Percentiles rank a stretch among this genome's conserved stretches.
Evolutionary conservation across 2,329 filamentous ascomycete species (phyloP).

Genomic region (Thermoascus crustaceus): DNA sequence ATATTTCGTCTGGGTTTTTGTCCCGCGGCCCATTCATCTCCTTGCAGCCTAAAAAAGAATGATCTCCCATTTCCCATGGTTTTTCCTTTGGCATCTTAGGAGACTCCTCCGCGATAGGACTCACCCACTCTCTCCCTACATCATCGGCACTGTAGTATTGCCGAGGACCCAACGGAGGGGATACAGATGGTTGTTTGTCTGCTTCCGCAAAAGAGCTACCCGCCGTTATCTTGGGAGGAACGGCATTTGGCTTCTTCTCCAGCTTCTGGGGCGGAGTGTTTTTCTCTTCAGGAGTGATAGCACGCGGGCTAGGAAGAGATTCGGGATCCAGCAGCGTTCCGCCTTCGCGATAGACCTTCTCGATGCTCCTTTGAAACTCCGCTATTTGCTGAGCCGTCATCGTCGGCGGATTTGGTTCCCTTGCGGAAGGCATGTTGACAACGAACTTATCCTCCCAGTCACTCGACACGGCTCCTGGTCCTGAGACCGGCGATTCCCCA

Average conservation of each 20-base stretch:
- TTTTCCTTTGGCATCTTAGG: slow-evolving; percentile 17
- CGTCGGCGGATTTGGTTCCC: slow-evolving; percentile 32
- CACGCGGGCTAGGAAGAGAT: slow-evolving; percentile 24
- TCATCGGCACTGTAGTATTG: slow-evolving; percentile 33
- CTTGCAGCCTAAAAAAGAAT: slow-evolving; percentile 35
- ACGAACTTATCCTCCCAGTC: slow-evolving; percentile 36
- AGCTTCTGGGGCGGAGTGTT: slow-evolving; percentile 17
- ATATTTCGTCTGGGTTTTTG: slow-evolving; percentile 31
- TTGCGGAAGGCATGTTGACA: slow-evolving; percentile 37
- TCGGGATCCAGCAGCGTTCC: slow-evolving; percentile 24
- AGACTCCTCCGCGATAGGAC: slow-evolving; percentile 28
- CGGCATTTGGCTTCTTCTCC: neutral
- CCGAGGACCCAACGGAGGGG: slow-evolving; percentile 8
- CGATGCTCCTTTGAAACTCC: slow-evolving; percentile 32
- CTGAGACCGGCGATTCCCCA: slow-evolving; percentile 24
- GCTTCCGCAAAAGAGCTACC: slow-evolving; percentile 6
- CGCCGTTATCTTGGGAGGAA: neutral
- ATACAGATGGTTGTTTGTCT: neutral
- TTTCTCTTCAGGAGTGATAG: slow-evolving; percentile 20
- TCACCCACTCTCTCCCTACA: slow-evolving; percentile 28
- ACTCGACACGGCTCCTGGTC: slow-evolving; percentile 21
- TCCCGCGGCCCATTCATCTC: slow-evolving; percentile 26
- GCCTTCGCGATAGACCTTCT: slow-evolving; percentile 21
- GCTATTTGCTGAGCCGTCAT: slow-evolving; percentile 33
- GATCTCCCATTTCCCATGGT: slow-evolving; percentile 17